A percentile compares a stretch with the other conserved stretches of the same genome.
phyloP scores from a whole-genome alignment of 495 filamentous ascomycete species.

The Gamarada debralockiae region DNA sequence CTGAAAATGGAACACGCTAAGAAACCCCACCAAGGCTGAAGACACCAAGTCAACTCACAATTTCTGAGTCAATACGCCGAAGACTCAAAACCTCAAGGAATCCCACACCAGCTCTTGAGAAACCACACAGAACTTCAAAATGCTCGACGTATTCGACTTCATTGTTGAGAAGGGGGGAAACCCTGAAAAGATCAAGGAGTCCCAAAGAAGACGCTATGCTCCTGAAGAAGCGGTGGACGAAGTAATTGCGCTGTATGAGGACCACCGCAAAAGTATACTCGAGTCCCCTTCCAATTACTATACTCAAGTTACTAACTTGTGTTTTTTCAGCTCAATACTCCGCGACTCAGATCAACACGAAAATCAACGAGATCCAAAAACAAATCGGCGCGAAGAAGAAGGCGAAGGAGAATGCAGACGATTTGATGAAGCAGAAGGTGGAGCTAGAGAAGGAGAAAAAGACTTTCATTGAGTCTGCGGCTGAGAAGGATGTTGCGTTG shows the following conservation, averaged over 20 bases:
- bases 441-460: slow-evolving; percentile 77
- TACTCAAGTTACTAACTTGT: not conserved
- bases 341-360: slow-evolving; percentile 70
- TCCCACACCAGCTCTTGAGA: no score
- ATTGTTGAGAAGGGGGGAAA: slow-evolving; percentile 85
- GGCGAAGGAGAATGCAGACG: slow-evolving; percentile 81
- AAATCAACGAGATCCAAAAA: slow-evolving; percentile 85
- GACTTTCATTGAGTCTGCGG: slow-evolving; percentile 65
- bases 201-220: slow-evolving; percentile 76
- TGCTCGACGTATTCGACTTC: slow-evolving; percentile 74
- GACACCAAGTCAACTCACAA: no score
- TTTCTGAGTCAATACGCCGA: no score
- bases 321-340: slow-evolving; percentile 65
- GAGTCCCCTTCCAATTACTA: not conserved
- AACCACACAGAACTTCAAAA: not conserved
- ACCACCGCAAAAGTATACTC: slow-evolving; percentile 70
- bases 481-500: slow-evolving; percentile 68
- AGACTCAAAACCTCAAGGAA: no score
- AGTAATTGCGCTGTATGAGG: slow-evolving; percentile 82
- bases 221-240: slow-evolving; percentile 81
- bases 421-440: slow-evolving; percentile 69
- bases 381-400: slow-evolving; percentile 92
- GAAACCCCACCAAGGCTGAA: no score
- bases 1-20: no score
- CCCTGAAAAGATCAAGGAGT: slow-evolving; percentile 83